Conservation (phyloP, 192 early-diverging fungal genomes). For the Chytriomyces confervae region DNA sequence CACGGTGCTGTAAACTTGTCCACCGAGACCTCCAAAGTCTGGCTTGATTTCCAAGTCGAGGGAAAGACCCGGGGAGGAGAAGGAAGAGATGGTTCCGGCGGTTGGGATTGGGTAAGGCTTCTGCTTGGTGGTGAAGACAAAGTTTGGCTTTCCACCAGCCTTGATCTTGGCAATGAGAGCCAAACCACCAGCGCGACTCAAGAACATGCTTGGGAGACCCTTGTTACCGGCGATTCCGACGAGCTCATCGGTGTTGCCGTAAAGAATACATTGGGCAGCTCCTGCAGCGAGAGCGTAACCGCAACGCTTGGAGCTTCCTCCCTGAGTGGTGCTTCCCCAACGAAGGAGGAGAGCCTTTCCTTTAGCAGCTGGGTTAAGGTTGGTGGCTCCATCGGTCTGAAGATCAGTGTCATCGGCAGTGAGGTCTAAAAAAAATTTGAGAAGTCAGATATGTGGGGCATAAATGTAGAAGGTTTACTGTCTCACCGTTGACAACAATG, state of each 20-base stretch:
- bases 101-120: conserved; percentile 51
- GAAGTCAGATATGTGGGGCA: too few species aligned
- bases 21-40: conserved; percentile 50
- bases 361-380: conserved; percentile 10
- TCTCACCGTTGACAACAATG: conserved; percentile 31
- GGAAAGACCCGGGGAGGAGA: conserved; percentile 77
- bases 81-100: conserved; percentile 71
- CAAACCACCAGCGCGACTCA: conserved; percentile 20
- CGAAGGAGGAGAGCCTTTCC: conserved; percentile 46
- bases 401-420: conserved; percentile 34
- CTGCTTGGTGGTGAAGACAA: conserved; percentile 57
- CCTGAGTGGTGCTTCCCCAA: conserved; percentile 28
- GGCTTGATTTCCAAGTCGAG: conserved; percentile 70
- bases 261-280: conserved; percentile 46
- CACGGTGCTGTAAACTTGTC: conserved; percentile 42
- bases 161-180: conserved; percentile 34
- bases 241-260: conserved; percentile 31
- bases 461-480: neutral
- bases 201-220: conserved; percentile 19
- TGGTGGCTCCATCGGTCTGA: conserved; percentile 32
- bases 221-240: conserved; percentile 25
- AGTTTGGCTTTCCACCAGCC: conserved; percentile 33
- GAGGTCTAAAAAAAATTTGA: conserved; percentile 4
- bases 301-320: conserved; percentile 33
- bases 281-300: conserved; percentile 23